Conservation (phyloP, 2,329 filamentous ascomycete genomes). For the Colletotrichum agaves region DNA sequence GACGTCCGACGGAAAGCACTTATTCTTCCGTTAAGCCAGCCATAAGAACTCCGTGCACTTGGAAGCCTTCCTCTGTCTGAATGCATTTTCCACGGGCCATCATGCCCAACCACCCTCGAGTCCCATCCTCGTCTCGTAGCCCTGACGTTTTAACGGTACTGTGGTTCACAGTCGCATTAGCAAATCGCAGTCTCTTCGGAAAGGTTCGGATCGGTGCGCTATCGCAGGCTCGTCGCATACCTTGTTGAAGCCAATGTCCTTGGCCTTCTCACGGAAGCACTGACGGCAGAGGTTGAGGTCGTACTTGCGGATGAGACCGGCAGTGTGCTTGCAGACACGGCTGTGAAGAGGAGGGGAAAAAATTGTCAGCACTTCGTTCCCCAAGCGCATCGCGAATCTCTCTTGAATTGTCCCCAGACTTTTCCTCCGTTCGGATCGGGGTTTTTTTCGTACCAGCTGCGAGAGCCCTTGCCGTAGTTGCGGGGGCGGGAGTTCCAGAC, state of each 20-base stretch:
- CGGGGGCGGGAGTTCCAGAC: constrained; percentile 99
- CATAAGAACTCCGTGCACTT: constrained; percentile 53
- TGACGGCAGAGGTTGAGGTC: constrained; percentile 90
- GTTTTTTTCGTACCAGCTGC: constrained; percentile 80
- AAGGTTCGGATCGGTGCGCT: neutral
- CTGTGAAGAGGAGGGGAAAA: constrained; percentile 48
- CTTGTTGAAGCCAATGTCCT: constrained; percentile 81
- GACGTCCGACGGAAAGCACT: constrained; percentile 54
- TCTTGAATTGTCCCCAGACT: constrained; percentile 8
- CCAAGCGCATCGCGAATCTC: neutral
- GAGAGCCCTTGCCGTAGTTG: constrained; percentile 96
- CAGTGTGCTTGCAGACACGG: constrained; percentile 87
- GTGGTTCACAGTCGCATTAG: constrained; percentile 30
- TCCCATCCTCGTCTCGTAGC: constrained; percentile 35
- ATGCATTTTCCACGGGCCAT: constrained; percentile 51
- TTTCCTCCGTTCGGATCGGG: neutral
- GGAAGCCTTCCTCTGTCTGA: constrained; percentile 56
- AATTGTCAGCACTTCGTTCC: constrained; percentile 45
- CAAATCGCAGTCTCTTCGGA: constrained; percentile 37
- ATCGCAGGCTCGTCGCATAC: constrained; percentile 52
- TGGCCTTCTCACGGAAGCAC: constrained; percentile 80
- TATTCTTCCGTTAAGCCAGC: constrained; percentile 55
- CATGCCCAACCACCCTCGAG: constrained; percentile 36
- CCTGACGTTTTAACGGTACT: constrained; percentile 52
- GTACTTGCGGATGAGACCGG: constrained; percentile 99